These are phyloP conservation scores for Boletellus deceptivus DNA, from an alignment of 1,284 basidiomycete genomes.

Conservation along the genomic window DNA sequence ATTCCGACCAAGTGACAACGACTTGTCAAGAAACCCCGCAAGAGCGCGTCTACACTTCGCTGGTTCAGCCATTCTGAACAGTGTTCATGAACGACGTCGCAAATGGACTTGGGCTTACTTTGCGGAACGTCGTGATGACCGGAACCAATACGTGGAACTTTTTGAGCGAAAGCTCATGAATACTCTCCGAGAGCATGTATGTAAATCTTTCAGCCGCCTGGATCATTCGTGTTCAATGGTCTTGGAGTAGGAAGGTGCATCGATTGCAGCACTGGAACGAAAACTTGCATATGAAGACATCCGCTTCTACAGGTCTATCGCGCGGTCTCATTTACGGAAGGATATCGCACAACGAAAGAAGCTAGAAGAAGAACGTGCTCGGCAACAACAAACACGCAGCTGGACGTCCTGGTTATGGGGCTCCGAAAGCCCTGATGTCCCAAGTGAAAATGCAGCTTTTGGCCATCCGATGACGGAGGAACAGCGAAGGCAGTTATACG, in stretches of 20 bases:
- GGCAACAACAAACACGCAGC: conserved; percentile 50
- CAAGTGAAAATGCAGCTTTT: conserved; percentile 52
- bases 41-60: conserved; percentile 83
- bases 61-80: conserved; percentile 76
- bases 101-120: conserved; percentile 96
- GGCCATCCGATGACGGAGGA: conserved; percentile 83
- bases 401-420: conserved; percentile 92
- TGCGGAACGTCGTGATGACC: conserved; percentile 83
- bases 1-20: conserved; percentile 66
- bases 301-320: conserved; percentile 96
- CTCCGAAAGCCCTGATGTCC: conserved; percentile 40
- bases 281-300: conserved; percentile 95
- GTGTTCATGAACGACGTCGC: conserved; percentile 81
- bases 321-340: conserved; percentile 85
- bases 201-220: conserved; percentile 12
- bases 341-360: conserved; percentile 72
- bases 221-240: conserved; percentile 10
- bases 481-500: conserved; percentile 91
- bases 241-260: conserved; percentile 53
- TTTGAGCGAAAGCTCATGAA: conserved; percentile 79
- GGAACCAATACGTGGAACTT: conserved; percentile 79
- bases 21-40: conserved; percentile 65
- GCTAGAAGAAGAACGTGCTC: conserved; percentile 67
- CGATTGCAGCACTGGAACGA: conserved; percentile 71
- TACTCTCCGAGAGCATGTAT: conserved; percentile 47